phyloP scores from a whole-genome alignment of 495 filamentous ascomycete genomes.

The Neurospora intermedia region DNA sequence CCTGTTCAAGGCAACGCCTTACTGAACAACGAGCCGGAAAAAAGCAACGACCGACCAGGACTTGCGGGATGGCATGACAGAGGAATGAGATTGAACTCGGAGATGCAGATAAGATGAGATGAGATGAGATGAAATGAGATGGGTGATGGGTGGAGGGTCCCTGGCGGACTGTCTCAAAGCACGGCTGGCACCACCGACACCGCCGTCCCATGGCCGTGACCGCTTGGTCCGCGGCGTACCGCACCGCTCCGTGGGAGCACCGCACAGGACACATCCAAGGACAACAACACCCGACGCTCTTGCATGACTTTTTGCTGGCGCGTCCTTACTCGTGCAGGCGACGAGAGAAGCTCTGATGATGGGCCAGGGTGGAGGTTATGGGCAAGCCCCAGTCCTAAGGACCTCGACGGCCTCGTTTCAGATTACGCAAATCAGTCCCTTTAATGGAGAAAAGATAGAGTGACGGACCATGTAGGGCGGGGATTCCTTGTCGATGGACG shows the following conservation, averaged over 20 bases:
- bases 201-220: neutral
- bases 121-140: neutral
- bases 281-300: conserved; percentile 3
- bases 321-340: neutral
- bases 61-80: neutral
- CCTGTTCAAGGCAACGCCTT: conserved; percentile 15
- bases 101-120: neutral
- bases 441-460: neutral
- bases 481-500: neutral
- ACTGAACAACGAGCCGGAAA: neutral
- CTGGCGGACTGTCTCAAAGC: neutral
- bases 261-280: neutral
- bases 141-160: neutral
- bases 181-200: neutral
- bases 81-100: neutral
- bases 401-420: neutral
- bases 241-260: neutral
- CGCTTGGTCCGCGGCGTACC: neutral
- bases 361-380: neutral
- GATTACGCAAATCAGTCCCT: neutral
- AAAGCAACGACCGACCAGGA: neutral
- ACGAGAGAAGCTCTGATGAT: neutral
- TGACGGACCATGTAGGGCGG: neutral
- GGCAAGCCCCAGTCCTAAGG: neutral
- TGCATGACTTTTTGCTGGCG: neutral